Conservation (phyloP, 495 filamentous ascomycete species). For the Cenococcum geophilum region DNA sequence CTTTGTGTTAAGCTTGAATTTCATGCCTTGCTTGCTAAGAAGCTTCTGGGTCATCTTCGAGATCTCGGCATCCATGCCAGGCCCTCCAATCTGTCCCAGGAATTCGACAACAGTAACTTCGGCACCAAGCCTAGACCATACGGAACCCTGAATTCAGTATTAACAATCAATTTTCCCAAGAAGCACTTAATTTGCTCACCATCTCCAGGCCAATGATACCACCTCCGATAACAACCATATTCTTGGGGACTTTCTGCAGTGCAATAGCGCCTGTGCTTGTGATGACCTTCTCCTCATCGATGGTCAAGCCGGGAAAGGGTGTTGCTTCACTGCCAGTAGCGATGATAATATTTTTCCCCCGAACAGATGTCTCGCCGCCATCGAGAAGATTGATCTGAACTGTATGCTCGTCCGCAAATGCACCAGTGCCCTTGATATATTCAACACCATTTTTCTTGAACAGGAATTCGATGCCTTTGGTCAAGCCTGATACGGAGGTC, state of each 20-base stretch:
- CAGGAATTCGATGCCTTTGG: slow-evolving; percentile 94
- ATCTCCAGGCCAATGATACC: slow-evolving; percentile 99
- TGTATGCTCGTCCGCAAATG: slow-evolving; percentile 84
- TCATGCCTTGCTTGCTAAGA: slow-evolving; percentile 92
- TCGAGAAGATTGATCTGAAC: slow-evolving; percentile 83
- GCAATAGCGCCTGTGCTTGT: slow-evolving; percentile 93
- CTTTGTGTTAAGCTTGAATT: slow-evolving; percentile 97
- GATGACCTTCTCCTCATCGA: slow-evolving; percentile 95
- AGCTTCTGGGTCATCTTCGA: slow-evolving; percentile 89
- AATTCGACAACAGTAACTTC: slow-evolving; percentile 98
- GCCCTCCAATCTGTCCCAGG: slow-evolving; percentile 90
- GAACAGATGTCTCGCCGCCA: slow-evolving; percentile 77
- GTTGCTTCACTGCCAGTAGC: slow-evolving; percentile 91
- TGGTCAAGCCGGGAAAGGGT: slow-evolving; percentile 89
- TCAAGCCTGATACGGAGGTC: slow-evolving; percentile 77
- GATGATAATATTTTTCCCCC: slow-evolving; percentile 95
- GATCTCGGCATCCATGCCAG: slow-evolving; percentile 94
- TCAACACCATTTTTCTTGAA: slow-evolving; percentile 99
- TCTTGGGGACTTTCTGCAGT: slow-evolving; percentile 85
- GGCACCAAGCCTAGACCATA: slow-evolving; percentile 88
- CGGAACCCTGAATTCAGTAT: slow-evolving; percentile 58
- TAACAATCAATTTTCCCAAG: slow-evolving; percentile 5
- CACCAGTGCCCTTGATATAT: slow-evolving; percentile 86
- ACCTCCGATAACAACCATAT: slow-evolving; percentile 95
- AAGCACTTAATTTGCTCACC: slow-evolving; percentile 43